These are phyloP conservation scores for Pholiota conissans DNA, from an alignment of 768 basidiomycete genomes.

Conservation along the genomic window DNA sequence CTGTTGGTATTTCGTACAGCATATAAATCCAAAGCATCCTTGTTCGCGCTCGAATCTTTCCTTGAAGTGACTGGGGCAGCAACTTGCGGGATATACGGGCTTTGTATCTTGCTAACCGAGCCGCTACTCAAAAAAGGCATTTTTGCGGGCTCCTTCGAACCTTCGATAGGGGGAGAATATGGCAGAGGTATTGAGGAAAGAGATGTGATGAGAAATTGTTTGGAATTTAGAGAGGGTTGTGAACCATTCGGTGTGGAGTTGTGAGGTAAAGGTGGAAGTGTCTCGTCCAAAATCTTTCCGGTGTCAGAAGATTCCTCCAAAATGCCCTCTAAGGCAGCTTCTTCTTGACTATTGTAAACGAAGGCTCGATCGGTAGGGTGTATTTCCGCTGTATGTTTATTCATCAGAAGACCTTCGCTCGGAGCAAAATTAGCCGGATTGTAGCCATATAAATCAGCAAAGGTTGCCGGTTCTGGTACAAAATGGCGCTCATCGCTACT, in stretches of 20 bases:
- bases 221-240: not conserved
- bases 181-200: slow-evolving; percentile 22
- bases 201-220: slow-evolving; percentile 4
- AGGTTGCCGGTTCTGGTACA: not conserved
- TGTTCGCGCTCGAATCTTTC: slow-evolving; percentile 8
- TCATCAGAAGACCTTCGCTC: not conserved
- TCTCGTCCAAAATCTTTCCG: not conserved
- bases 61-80: too few relatives aligned
- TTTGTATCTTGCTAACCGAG: slow-evolving; percentile 5
- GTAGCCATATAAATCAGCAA: not conserved
- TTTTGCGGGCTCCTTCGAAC: slow-evolving; percentile 1
- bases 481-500: not conserved
- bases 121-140: not conserved
- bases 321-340: not conserved
- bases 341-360: not conserved
- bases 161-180: slow-evolving; percentile 18
- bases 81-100: slow-evolving; percentile 13
- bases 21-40: slow-evolving; percentile 35
- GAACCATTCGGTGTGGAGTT: not conserved
- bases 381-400: not conserved
- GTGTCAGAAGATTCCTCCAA: not conserved
- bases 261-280: not conserved
- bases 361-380: not conserved
- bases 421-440: not conserved
- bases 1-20: slow-evolving; percentile 19